Base-by-base conservation (phyloP, 2,329 filamentous ascomycete species). In the Fusarium sp. region DNA sequence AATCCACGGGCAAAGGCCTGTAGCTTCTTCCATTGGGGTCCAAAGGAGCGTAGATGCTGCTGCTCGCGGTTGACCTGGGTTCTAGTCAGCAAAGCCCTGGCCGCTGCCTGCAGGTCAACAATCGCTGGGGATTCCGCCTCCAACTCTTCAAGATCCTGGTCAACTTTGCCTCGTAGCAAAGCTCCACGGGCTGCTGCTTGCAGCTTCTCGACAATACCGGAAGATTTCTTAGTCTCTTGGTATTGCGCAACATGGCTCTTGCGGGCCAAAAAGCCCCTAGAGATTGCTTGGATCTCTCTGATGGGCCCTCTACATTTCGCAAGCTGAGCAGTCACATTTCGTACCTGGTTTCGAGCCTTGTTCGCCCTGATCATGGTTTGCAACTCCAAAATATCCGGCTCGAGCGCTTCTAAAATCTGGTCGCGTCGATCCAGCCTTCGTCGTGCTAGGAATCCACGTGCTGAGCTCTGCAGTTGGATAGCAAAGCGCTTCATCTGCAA, bases 401-500 rank as follows among this genome's bases (percentile, higher is more conserved):
- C 92, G 61, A 91, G 88, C 58, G 88, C 88, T 78, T 91, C 90
- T 89, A 91, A 94, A 78, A 90, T 87, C 62, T 88, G 83, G 74
- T 94, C 89, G 66, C 90, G 89, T 44, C 88, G 86, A 69, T 84
- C 83, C 77, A 92, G 85, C 42, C 87, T 86, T 56, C 85, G 87
- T 68, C 96, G 90, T 29, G 91, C 87, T 42, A 98, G 83, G 79
- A 93, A 90, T 14, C 94, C 95, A 52, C 95, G 90, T 7, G 90
- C 89, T 10, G 90, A 87, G 69, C 94, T 94, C 81, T 99, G 96
- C 23, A 98, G 87, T 69, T 90, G 87, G 33, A 93, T 85, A 5
- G 95, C 93, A 78, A 97, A 97, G 25, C 84, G 88, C 62, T 90
- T 89, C 95, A 97, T 98, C 73, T 91, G 89, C 63, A 96, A 84